phyloP scores from a whole-genome alignment of 805 yeast genomes.

The Jamesozyma hellenica region DNA sequence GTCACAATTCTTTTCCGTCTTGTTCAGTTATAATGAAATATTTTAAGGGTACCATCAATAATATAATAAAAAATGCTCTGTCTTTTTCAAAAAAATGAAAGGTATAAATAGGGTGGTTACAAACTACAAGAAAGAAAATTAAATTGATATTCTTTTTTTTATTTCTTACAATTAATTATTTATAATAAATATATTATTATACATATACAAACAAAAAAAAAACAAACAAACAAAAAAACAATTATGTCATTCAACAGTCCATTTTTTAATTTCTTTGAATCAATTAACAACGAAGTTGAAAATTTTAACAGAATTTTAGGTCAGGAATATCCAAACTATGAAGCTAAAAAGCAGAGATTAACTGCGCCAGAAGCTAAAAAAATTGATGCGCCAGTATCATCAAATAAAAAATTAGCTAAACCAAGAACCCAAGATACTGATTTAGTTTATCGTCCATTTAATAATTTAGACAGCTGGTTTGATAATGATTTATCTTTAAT shows the following conservation, averaged over 20 bases:
- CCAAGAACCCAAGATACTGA: background rate
- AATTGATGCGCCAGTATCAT: slow-evolving; percentile 4
- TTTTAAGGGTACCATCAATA: no score
- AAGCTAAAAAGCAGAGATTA: slow-evolving; percentile 14
- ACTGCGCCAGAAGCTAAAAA: slow-evolving; percentile 6
- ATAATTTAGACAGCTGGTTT: slow-evolving; percentile 15
- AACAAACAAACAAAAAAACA: background rate
- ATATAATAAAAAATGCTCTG: no score
- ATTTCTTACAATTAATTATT: background rate
- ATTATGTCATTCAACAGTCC: slow-evolving; percentile 32
- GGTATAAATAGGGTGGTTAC: no score
- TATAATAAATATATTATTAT: background rate
- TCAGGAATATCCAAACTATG: slow-evolving; percentile 16
- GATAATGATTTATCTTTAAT: slow-evolving; percentile 22
- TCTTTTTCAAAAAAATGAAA: no score
- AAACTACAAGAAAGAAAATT: no score
- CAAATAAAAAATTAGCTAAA: background rate
- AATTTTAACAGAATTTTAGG: slow-evolving; percentile 30
- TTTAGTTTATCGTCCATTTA: background rate
- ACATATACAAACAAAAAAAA: background rate
- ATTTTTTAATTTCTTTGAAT: slow-evolving; percentile 36
- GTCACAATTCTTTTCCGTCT: no score
- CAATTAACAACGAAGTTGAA: slow-evolving; percentile 34
- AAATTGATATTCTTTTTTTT: no score
- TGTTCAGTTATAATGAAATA: no score